phyloP scores from a whole-genome alignment of 192 early-diverging fungal species.

The Fimicolochytrium jonesii region DNA sequence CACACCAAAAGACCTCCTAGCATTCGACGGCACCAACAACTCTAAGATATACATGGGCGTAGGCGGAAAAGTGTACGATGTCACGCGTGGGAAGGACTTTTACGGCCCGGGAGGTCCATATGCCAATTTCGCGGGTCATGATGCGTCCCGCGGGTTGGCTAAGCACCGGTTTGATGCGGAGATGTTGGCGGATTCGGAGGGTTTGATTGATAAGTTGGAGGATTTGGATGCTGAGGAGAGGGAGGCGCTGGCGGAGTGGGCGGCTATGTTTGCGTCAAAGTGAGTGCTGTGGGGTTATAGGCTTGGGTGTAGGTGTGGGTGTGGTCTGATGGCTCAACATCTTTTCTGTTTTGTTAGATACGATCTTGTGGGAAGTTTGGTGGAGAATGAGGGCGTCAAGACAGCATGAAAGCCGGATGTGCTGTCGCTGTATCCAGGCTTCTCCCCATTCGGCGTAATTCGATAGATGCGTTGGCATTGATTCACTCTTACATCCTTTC shows the following conservation, averaged over 20 bases:
- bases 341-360: too few species aligned
- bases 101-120: constrained; percentile 96
- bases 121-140: constrained; percentile 93
- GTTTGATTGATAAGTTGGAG: constrained; percentile 75
- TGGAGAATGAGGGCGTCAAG: too few species aligned
- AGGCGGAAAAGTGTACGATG: constrained; percentile 86
- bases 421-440: too few species aligned
- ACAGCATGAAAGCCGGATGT: too few species aligned
- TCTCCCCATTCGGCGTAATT: too few species aligned
- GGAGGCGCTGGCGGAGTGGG: constrained; percentile 76
- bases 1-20: constrained; percentile 69
- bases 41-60: constrained; percentile 73
- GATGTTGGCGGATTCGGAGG: constrained; percentile 64
- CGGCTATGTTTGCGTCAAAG: constrained; percentile 71
- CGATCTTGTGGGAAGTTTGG: too few species aligned
- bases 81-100: constrained; percentile 72
- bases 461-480: too few species aligned
- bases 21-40: constrained; percentile 60
- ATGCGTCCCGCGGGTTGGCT: constrained; percentile 90
- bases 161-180: constrained; percentile 78
- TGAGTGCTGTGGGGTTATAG: too few species aligned
- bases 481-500: too few species aligned
- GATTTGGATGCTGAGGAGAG: constrained; percentile 71
- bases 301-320: too few species aligned
- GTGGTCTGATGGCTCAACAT: too few species aligned